Conservation (phyloP, 2,329 filamentous ascomycete species). For the Penicillium sp. region DNA sequence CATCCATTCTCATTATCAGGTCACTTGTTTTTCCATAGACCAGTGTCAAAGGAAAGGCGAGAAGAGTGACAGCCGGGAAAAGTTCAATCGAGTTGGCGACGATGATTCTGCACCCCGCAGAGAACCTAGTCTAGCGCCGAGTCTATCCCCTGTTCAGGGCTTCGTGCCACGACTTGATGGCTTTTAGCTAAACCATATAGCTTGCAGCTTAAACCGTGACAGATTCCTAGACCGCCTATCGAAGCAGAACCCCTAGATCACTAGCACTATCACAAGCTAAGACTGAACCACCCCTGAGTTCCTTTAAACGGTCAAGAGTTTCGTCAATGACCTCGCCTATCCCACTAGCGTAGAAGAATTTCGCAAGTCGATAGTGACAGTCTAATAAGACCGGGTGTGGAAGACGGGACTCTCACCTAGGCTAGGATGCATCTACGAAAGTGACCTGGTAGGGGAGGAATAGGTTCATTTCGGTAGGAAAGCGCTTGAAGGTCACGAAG, state of each 20-base stretch:
- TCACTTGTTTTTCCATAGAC: not conserved
- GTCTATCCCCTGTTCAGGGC: not conserved
- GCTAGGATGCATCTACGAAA: conserved; percentile 1
- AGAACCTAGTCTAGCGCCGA: not conserved
- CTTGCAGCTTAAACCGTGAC: conserved; percentile 7
- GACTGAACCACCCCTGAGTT: conserved; percentile 1
- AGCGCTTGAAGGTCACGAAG: not conserved
- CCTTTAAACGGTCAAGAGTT: conserved; percentile 2
- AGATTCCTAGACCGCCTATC: conserved; percentile 4
- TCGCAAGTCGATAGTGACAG: conserved; percentile 5
- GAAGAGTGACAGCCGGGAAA: not conserved
- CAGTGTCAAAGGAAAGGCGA: not conserved
- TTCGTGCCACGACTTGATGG: not conserved
- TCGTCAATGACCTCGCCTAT: conserved; percentile 2
- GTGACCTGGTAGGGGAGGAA: conserved; percentile 3
- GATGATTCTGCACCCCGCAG: not conserved
- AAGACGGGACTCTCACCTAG: not conserved
- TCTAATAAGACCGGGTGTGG: conserved; percentile 4
- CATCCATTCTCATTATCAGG: not conserved
- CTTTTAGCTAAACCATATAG: conserved; percentile 2
- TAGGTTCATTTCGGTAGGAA: not conserved
- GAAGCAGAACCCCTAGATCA: conserved; percentile 2
- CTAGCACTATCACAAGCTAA: conserved; percentile 3
- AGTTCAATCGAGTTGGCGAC: not conserved
- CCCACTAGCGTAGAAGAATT: conserved; percentile 3